Evolutionary conservation across 139 green algal genomes (phyloP), one percentile per base, ranked within the genome.

Genomic region (Chlamydomonas asymmetrica): DNA sequence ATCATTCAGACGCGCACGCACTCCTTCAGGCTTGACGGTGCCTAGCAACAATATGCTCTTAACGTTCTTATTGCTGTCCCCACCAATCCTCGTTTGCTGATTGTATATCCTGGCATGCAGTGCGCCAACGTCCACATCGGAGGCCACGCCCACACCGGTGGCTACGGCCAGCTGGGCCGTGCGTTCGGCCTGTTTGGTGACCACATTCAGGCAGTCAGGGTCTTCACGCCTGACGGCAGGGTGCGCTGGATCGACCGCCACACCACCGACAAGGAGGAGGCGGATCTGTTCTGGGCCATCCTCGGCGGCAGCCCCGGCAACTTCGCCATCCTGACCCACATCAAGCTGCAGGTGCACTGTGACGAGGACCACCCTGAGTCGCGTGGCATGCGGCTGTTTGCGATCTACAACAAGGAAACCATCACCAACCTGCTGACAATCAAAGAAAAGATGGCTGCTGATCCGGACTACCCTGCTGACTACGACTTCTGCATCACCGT

Each of bases 401-500:
- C 23, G 5, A 5, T n/a, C 16, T 75, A 65, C 50, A 57, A 64
- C 43, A 48, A 63, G 29, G 68, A 35, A 27, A 25, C 45, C 49
- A 27, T 65, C 31, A 40, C 6, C 13, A 64, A 64, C 5, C 68
- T 75, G 68, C 68, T 75, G 68, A 10, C 64, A 23, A 75, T 75
- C 50, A 75, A 64, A 32, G 68, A 43, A 5, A n/a, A 54, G 6
- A 75, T 75, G 68, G 68, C 50, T 10, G 31, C n/a, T 31, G 68
- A 75, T 27, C 5, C 8, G 18, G n/a, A 41, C 68, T 25, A 65
- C 5, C 49, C 68, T 34, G 45, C 68, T 48, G 68, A 75, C 50
- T 64, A 49, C 22, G 68, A 75, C 50, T 75, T 75, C 45, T 75
- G 68, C 50, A 43, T 75, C 43, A 75, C 68, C 13, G 68, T 75